phyloP scores from a whole-genome alignment of 192 early-diverging fungal species.

The Gonapodya prolifera region DNA sequence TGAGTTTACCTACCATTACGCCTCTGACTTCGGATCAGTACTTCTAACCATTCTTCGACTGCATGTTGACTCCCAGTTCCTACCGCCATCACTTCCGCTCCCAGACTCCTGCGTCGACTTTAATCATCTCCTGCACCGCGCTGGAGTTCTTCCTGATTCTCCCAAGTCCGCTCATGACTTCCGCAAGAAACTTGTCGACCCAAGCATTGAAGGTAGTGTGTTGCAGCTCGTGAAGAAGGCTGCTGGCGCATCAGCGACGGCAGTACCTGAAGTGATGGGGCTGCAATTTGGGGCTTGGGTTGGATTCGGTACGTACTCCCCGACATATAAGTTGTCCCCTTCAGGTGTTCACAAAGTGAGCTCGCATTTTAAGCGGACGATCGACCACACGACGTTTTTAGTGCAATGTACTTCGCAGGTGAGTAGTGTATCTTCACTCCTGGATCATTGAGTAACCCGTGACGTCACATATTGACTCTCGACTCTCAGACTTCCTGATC shows the following conservation, averaged over 20 bases:
- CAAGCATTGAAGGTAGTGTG: not conserved
- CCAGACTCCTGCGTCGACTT: not conserved
- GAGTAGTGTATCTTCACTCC: not conserved
- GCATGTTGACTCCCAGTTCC: not conserved
- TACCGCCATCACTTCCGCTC: not conserved
- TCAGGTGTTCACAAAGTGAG: not conserved
- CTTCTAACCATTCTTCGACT: too few species aligned
- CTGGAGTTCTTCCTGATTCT: not conserved
- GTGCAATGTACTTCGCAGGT: not conserved
- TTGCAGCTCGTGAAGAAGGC: not conserved
- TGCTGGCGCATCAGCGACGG: not conserved
- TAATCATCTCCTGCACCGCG: not conserved
- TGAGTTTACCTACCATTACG: too few species aligned
- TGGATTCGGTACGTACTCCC: not conserved
- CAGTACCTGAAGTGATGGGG: not conserved
- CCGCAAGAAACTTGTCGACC: not conserved
- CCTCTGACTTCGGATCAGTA: not conserved
- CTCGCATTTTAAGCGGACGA: not conserved
- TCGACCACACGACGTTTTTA: not conserved
- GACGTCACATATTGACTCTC: too few species aligned
- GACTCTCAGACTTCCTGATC: not conserved
- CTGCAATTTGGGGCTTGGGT: not conserved
- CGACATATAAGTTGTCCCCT: not conserved
- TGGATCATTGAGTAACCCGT: too few species aligned
- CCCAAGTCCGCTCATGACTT: not conserved